Evolutionary conservation across 805 yeast genomes (phyloP).

Genomic region (Tetrapisispora fleetii): DNA sequence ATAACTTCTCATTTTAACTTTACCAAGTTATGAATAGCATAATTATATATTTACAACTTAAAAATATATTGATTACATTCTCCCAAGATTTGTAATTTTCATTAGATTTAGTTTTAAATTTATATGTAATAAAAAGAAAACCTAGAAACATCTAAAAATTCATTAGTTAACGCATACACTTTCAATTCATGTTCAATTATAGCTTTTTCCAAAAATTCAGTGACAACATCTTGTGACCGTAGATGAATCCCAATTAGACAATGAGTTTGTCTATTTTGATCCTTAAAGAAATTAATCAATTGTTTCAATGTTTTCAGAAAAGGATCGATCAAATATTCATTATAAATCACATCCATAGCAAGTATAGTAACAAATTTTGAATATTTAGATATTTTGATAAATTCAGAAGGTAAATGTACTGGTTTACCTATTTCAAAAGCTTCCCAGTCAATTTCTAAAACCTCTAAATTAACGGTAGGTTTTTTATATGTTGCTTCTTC

Average conservation of each 20-base stretch:
- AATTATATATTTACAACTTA: constrained; percentile 28
- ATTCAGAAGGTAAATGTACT: constrained; percentile 4
- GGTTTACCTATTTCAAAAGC: constrained; percentile 7
- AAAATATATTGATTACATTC: constrained; percentile 39
- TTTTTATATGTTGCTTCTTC: background rate
- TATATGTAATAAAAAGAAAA: constrained; percentile 16
- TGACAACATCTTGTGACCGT: constrained; percentile 24
- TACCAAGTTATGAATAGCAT: constrained; percentile 25
- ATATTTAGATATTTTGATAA: background rate
- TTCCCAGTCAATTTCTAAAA: constrained; percentile 27
- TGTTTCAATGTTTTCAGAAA: constrained; percentile 19
- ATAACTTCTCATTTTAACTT: constrained; percentile 43
- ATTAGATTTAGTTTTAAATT: background rate
- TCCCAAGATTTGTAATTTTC: constrained; percentile 79
- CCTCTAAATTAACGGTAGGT: constrained; percentile 12
- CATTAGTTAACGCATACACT: constrained; percentile 13
- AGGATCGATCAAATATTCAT: constrained; percentile 27
- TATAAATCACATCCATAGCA: constrained; percentile 31
- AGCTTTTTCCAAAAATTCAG: constrained; percentile 21
- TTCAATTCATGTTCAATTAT: constrained; percentile 13
- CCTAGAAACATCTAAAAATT: constrained; percentile 12
- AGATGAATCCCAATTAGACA: constrained; percentile 26
- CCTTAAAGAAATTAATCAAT: constrained; percentile 7
- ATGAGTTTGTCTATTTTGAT: constrained; percentile 2
- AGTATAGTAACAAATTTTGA: constrained; percentile 14